Evolutionary conservation across 176 grass and related monocot species (phyloP).

Genomic region (Rhynchospora breviuscula): DNA sequence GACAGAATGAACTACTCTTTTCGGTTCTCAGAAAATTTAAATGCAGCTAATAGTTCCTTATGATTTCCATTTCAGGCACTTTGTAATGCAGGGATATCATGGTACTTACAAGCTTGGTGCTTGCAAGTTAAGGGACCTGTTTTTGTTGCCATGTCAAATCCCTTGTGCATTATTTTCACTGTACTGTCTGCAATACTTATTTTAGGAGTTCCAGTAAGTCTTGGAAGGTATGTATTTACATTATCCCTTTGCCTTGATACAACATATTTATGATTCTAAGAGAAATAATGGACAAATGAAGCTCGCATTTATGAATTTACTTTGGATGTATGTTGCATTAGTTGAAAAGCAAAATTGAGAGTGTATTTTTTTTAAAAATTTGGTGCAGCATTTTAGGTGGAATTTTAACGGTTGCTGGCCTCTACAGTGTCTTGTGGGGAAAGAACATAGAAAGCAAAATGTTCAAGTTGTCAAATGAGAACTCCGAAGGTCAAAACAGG

Average conservation of each 20-base stretch:
- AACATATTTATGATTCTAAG: background rate
- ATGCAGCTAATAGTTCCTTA: background rate
- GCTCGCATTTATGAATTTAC: no score
- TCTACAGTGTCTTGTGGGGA: conserved; percentile 61
- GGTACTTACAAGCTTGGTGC: conserved; percentile 60
- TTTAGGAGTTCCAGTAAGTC: conserved; percentile 29
- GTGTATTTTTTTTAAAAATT: background rate
- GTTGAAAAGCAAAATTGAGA: background rate
- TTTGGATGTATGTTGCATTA: background rate
- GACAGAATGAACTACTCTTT: background rate
- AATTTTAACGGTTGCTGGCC: conserved; percentile 42
- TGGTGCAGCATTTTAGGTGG: conserved; percentile 50
- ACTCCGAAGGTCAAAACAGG: background rate
- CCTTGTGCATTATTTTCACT: conserved; percentile 34
- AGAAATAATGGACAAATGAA: no score
- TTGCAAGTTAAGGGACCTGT: conserved; percentile 41
- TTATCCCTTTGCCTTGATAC: background rate
- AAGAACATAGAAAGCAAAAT: conserved; percentile 37
- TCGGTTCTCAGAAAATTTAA: background rate
- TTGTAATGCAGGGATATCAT: conserved; percentile 31
- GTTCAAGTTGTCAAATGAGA: background rate
- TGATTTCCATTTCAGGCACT: conserved; percentile 24
- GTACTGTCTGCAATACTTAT: conserved; percentile 37
- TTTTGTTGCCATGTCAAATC: conserved; percentile 39
- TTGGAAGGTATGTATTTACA: conserved; percentile 34